Percentiles rank a stretch among this genome's conserved stretches.
Evolutionary conservation across 192 early-diverging fungal species (phyloP).

Genomic region (Entomortierella lignicola): DNA sequence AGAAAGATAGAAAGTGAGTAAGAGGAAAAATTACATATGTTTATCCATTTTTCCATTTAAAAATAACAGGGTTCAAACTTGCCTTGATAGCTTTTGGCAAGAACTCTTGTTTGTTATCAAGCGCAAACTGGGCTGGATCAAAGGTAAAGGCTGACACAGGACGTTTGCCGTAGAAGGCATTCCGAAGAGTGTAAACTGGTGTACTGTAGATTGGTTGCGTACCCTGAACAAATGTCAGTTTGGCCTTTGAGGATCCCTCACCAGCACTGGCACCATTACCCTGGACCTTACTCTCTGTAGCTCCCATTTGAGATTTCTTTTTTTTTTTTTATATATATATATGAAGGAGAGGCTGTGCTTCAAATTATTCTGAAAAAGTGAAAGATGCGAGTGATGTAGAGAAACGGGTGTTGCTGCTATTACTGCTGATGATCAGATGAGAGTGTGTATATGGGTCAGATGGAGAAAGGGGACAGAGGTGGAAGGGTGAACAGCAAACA

Average conservation of each 20-base stretch:
- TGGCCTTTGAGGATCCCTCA: constrained; percentile 36
- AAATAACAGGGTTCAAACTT: background rate
- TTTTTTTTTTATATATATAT: background rate
- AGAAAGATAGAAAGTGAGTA: background rate
- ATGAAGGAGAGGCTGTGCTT: too few relatives aligned
- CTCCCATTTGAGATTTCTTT: constrained; percentile 24
- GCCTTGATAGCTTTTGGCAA: constrained; percentile 53
- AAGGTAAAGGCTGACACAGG: constrained; percentile 42
- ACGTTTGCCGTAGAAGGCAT: constrained; percentile 42
- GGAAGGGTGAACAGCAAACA: too few relatives aligned
- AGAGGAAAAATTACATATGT: background rate
- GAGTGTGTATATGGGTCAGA: too few relatives aligned
- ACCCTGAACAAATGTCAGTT: constrained; percentile 29
- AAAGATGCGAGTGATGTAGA: too few relatives aligned
- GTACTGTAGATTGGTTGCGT: constrained; percentile 27
- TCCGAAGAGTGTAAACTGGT: constrained; percentile 27
- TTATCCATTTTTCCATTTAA: background rate
- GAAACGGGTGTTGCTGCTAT: too few relatives aligned
- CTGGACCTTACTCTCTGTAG: constrained; percentile 42
- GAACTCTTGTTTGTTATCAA: constrained; percentile 48
- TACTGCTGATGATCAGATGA: too few relatives aligned
- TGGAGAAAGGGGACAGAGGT: too few relatives aligned
- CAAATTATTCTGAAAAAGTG: too few relatives aligned
- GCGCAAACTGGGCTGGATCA: constrained; percentile 40
- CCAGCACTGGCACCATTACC: constrained; percentile 7